Evolutionary conservation across 148 eudicot genomes (phyloP).

Genomic region (Rhododendron ovatum): DNA sequence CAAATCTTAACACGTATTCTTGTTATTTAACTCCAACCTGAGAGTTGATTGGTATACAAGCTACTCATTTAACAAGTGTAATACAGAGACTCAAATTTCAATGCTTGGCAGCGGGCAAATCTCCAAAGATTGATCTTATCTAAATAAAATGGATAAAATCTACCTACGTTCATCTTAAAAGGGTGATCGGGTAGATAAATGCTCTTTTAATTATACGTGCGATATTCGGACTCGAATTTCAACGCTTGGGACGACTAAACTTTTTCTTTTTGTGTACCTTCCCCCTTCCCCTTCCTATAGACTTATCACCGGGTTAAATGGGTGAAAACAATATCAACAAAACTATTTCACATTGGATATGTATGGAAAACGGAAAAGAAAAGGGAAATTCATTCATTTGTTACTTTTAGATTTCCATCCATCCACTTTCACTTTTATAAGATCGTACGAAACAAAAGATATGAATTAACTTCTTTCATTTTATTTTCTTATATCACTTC

Average conservation of each 20-base stretch:
- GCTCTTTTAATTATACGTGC: not conserved
- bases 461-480: not conserved
- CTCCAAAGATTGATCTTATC: not conserved
- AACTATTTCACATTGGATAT: not conserved
- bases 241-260: not conserved
- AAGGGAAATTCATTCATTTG: not conserved
- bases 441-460: not conserved
- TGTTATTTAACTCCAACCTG: not conserved
- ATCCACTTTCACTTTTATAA: not conserved
- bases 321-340: not conserved
- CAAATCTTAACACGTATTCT: not conserved
- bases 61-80: not conserved
- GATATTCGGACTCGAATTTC: not conserved
- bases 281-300: not conserved
- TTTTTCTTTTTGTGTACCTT: no score
- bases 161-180: not conserved
- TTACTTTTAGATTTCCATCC: not conserved
- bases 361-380: not conserved
- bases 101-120: not conserved
- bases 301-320: not conserved
- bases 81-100: not conserved
- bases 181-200: not conserved
- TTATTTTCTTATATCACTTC: not conserved
- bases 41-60: not conserved
- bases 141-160: not conserved